These are phyloP conservation scores for Plasmodium chabaudi DNA, from an alignment of 169 alveolate species.

Conservation along the genomic window DNA sequence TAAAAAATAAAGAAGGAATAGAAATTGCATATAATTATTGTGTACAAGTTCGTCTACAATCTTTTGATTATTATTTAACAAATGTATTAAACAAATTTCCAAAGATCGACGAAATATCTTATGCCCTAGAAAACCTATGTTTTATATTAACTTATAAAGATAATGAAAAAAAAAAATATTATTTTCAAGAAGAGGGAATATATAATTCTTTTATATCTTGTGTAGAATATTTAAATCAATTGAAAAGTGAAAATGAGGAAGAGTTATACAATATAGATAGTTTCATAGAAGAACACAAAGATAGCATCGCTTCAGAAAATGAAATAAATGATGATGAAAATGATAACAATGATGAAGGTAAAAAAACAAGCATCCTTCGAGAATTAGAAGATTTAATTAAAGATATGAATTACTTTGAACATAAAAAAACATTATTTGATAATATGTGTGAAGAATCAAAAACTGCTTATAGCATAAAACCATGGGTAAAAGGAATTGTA, in stretches of 20 bases:
- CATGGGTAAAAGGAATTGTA: conserved; percentile 59
- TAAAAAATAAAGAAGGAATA: conserved; percentile 68
- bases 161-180: conserved; percentile 21
- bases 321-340: conserved; percentile 14
- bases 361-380: background rate
- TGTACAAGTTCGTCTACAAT: conserved; percentile 6
- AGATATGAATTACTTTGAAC: conserved; percentile 4
- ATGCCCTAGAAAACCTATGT: conserved; percentile 23
- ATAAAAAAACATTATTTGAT: background rate
- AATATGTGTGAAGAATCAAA: conserved; percentile 39
- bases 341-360: conserved; percentile 10
- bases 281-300: conserved; percentile 8
- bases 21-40: conserved; percentile 73
- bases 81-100: conserved; percentile 66
- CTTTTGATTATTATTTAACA: conserved; percentile 37
- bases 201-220: conserved; percentile 30
- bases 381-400: conserved; percentile 1
- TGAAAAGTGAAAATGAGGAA: conserved; percentile 35
- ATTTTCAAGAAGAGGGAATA: conserved; percentile 57
- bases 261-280: conserved; percentile 13
- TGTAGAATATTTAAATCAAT: conserved; percentile 49
- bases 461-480: conserved; percentile 71
- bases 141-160: conserved; percentile 33
- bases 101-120: conserved; percentile 42
- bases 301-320: conserved; percentile 9